Conservation (phyloP, 2,329 filamentous ascomycete species). For the Fusarium sp. region DNA sequence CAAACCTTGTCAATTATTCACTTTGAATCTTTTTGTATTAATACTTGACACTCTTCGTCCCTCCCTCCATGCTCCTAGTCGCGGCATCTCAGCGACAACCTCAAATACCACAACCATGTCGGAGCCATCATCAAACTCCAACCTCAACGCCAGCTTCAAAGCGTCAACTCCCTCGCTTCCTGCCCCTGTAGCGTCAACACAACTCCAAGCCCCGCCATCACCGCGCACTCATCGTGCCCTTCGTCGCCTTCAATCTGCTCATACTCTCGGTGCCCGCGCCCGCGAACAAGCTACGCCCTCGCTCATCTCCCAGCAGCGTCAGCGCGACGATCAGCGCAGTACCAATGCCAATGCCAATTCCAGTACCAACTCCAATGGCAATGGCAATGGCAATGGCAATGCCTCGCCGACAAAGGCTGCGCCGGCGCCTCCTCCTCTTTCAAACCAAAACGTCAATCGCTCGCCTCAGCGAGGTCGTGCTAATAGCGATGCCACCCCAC, state of each 20-base stretch:
- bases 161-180: conserved; percentile 43
- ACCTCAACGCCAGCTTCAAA: conserved; percentile 29
- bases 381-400: conserved; percentile 27
- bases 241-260: conserved; percentile 81
- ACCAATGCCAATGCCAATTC: not conserved
- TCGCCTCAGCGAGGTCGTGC: conserved; percentile 72
- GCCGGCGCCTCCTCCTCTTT: conserved; percentile 17
- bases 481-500: conserved; percentile 75
- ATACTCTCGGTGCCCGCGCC: conserved; percentile 71
- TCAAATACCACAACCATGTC: conserved; percentile 29
- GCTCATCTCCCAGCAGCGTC: conserved; percentile 73
- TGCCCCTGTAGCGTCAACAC: conserved; percentile 54
- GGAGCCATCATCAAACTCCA: conserved; percentile 33
- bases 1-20: conserved; percentile 3
- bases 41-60: not conserved
- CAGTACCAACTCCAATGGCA: not conserved
- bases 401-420: conserved; percentile 50
- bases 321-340: conserved; percentile 57
- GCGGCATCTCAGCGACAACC: conserved; percentile 2
- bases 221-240: conserved; percentile 75
- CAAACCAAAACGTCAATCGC: conserved; percentile 47
- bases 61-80: not conserved
- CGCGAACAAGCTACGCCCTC: conserved; percentile 64
- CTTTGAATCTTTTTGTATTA: conserved; percentile 7
- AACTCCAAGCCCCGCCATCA: conserved; percentile 68